Conservation (phyloP, 169 alveolate species). For the Ichthyophthirius multifiliis region DNA sequence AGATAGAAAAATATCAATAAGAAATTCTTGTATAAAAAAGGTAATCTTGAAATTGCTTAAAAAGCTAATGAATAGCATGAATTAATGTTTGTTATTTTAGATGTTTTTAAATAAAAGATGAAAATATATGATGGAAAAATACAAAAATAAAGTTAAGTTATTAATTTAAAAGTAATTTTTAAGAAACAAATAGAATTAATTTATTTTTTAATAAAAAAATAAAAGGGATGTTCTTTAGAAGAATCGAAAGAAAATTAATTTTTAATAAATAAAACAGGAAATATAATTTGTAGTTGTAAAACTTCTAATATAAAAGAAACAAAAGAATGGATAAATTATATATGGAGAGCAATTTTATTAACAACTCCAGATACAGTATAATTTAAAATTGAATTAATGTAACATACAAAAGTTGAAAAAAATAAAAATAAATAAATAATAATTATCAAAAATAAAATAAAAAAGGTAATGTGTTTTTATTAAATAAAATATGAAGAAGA, state of each 20-base stretch:
- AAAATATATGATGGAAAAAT: conserved; percentile 14
- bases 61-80: conserved; percentile 8
- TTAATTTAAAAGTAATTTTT: not conserved
- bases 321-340: conserved; percentile 38
- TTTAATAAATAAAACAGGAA: conserved; percentile 21
- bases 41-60: not conserved
- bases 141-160: not conserved
- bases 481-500: conserved; percentile 14
- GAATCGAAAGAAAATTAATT: conserved; percentile 33
- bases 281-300: not conserved
- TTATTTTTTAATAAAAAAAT: not conserved
- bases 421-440: no score
- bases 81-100: conserved; percentile 2
- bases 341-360: conserved; percentile 39
- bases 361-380: conserved; percentile 39
- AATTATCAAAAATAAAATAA: no score
- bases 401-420: conserved; percentile 31
- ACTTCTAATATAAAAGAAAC: conserved; percentile 21
- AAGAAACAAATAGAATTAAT: no score
- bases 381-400: conserved; percentile 36
- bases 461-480: conserved; percentile 29
- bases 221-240: conserved; percentile 35
- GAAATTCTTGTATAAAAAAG: conserved; percentile 35
- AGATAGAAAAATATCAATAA: conserved; percentile 20
- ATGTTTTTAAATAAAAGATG: conserved; percentile 27